Percentiles rank a stretch among this genome's conserved stretches.
Evolutionary conservation across 768 basidiomycete genomes (phyloP).

Genomic region (Boletus barrowsii): DNA sequence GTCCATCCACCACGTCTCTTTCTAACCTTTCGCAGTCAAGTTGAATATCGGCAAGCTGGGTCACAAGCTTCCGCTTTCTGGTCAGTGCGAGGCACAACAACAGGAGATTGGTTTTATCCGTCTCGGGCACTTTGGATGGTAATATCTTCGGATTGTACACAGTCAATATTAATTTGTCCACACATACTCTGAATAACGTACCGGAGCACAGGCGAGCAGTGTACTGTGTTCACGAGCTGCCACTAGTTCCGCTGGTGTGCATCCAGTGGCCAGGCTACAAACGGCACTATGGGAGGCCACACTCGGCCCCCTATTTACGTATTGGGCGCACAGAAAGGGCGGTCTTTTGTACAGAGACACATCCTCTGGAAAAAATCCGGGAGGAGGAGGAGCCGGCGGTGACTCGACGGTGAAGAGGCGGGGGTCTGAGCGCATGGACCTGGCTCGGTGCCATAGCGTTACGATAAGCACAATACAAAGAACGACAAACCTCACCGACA

Average conservation of each 20-base stretch:
- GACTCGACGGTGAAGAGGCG: neutral
- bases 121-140: neutral
- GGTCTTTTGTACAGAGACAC: neutral
- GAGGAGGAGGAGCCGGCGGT: neutral
- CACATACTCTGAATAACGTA: neutral
- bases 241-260: neutral
- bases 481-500: neutral
- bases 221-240: neutral
- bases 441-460: too few relatives aligned
- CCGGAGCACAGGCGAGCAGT: neutral
- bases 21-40: neutral
- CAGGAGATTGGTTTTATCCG: neutral
- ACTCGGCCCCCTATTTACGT: neutral
- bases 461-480: too few relatives aligned
- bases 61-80: neutral
- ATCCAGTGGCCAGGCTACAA: neutral
- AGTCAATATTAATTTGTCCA: neutral
- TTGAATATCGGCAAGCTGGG: neutral
- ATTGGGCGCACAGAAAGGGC: too few relatives aligned
- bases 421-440: neutral
- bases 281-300: neutral
- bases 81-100: neutral
- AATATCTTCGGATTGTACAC: neutral
- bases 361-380: neutral
- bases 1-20: neutral